phyloP scores from a whole-genome alignment of 2,329 filamentous ascomycete species.

The Pseudogymnoascus sp. region DNA sequence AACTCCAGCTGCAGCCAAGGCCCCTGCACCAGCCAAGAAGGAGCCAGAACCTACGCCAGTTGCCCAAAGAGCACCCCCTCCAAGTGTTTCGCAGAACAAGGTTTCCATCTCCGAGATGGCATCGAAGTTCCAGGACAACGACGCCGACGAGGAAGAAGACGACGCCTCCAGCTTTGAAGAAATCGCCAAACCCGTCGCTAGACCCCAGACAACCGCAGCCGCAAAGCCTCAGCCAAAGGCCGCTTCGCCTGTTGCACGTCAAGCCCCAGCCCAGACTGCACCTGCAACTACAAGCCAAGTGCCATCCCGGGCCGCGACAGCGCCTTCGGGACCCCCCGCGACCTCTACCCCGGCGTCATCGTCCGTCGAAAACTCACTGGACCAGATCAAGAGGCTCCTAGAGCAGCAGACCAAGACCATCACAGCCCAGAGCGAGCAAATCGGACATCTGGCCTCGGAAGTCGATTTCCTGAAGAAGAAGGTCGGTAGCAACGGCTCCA shows the following conservation, averaged over 20 bases:
- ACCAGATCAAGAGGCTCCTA: constrained; percentile 71
- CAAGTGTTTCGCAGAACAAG: constrained; percentile 77
- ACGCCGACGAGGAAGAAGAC: constrained; percentile 49
- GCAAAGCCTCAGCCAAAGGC: constrained; percentile 37
- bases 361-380: constrained; percentile 58
- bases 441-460: constrained; percentile 61
- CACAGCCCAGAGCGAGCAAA: constrained; percentile 68
- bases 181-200: constrained; percentile 66
- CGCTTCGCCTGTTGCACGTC: constrained; percentile 31
- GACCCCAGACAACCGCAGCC: constrained; percentile 33
- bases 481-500: constrained; percentile 44
- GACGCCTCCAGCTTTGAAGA: constrained; percentile 80
- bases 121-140: constrained; percentile 74
- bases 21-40: constrained; percentile 40
- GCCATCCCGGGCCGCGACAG: constrained; percentile 16
- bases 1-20: constrained; percentile 38
- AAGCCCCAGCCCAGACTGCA: constrained; percentile 18
- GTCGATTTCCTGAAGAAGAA: constrained; percentile 77
- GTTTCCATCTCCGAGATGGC: constrained; percentile 79
- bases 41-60: constrained; percentile 46
- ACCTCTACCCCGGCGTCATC: constrained; percentile 30
- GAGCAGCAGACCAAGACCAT: constrained; percentile 73
- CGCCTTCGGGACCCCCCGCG: constrained; percentile 29
- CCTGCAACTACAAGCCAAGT: constrained; percentile 27
- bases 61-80: constrained; percentile 49